Evolutionary conservation across 257 asterid genomes (phyloP).

Genomic region (Solanum verrucosum): DNA sequence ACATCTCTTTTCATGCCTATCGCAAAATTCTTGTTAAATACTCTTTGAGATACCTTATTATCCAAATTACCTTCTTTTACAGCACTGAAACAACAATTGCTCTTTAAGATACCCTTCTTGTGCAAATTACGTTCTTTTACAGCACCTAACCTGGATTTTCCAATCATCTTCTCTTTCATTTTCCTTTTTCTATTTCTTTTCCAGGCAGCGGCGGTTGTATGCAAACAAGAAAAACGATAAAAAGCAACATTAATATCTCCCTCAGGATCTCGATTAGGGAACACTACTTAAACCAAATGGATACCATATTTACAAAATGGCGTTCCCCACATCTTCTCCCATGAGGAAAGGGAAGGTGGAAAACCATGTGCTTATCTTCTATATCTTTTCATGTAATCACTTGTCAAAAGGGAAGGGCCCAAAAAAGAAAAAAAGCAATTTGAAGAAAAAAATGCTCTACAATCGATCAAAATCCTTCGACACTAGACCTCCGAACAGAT

Average conservation of each 20-base stretch:
- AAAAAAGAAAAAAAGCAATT: neutral
- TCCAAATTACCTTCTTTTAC: neutral
- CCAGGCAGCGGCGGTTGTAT: neutral
- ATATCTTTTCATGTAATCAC: constrained; percentile 28
- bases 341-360: constrained; percentile 5
- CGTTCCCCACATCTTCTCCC: constrained; percentile 8
- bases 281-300: constrained; percentile 1
- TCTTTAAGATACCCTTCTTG: neutral
- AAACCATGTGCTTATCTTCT: constrained; percentile 26
- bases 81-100: neutral
- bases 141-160: neutral
- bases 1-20: neutral
- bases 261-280: neutral
- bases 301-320: constrained; percentile 32
- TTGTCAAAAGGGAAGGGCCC: constrained; percentile 15
- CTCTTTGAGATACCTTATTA: neutral
- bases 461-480: constrained; percentile 56
- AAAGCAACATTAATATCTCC: neutral
- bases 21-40: neutral
- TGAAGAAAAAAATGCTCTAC: constrained; percentile 23
- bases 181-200: neutral
- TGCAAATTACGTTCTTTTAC: neutral
- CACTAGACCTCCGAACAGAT: constrained; percentile 48
- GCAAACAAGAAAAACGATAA: neutral
- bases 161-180: neutral